Conservation (phyloP, 139 green algal species). For the Chlamydomonas sphaeroides region DNA sequence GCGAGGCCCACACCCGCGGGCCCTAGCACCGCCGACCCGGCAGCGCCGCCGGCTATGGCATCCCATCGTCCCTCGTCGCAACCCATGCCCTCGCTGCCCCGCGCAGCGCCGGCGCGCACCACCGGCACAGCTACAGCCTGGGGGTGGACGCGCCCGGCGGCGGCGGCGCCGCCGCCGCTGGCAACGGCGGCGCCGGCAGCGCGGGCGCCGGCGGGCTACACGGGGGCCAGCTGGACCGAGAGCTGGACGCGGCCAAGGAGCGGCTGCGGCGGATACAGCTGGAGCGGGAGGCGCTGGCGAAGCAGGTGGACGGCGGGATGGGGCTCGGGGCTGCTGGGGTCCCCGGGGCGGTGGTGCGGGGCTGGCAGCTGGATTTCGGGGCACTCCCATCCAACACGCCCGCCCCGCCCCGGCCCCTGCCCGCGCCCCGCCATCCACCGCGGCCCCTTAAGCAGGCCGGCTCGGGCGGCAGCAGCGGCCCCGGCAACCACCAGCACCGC, state of each 20-base stretch:
- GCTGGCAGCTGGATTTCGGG: too few species aligned
- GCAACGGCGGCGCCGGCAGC: background rate
- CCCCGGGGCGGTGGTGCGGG: too few species aligned
- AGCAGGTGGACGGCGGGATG: slow-evolving; percentile 16
- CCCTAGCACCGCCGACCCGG: too few species aligned
- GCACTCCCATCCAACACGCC: too few species aligned
- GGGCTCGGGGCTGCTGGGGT: too few species aligned
- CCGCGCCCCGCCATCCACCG: too few species aligned
- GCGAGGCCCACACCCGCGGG: too few species aligned
- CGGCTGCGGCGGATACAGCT: slow-evolving; percentile 44
- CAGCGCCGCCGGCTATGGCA: too few species aligned
- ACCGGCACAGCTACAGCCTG: slow-evolving; percentile 29
- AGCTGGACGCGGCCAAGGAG: slow-evolving; percentile 50
- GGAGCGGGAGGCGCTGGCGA: slow-evolving; percentile 48
- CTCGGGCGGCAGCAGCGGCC: background rate
- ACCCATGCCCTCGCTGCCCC: too few species aligned
- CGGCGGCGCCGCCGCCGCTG: background rate
- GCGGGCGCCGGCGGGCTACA: background rate
- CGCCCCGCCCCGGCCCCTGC: too few species aligned
- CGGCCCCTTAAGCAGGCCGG: background rate
- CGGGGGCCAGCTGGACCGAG: slow-evolving; percentile 37
- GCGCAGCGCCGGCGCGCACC: background rate
- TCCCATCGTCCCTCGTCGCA: too few species aligned
- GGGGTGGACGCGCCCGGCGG: background rate
- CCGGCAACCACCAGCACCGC: background rate